Conservation (phyloP, 1,284 basidiomycete species). For the Heterobasidion parviporum region DNA sequence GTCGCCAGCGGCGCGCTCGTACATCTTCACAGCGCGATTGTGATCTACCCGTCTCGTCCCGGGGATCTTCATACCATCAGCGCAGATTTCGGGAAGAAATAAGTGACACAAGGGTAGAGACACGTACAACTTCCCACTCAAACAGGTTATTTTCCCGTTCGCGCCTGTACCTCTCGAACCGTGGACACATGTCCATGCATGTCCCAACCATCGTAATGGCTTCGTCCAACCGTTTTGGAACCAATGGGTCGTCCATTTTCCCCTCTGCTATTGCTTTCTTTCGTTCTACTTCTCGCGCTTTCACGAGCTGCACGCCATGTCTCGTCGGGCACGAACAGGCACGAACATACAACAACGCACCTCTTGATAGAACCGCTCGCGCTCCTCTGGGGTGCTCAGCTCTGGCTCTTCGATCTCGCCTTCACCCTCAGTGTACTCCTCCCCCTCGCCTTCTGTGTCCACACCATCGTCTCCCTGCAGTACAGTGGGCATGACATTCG, state of each 20-base stretch:
- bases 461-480: slow-evolving; percentile 15
- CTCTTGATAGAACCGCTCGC: slow-evolving; percentile 60
- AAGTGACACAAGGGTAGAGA: slow-evolving; percentile 5
- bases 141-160: slow-evolving; percentile 88
- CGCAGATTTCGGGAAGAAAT: slow-evolving; percentile 21
- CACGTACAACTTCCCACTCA: slow-evolving; percentile 76
- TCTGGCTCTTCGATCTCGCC: slow-evolving; percentile 25
- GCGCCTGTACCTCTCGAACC: slow-evolving; percentile 86
- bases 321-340: slow-evolving; percentile 10
- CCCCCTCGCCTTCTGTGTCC: slow-evolving; percentile 15
- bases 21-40: slow-evolving; percentile 85
- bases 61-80: slow-evolving; percentile 48
- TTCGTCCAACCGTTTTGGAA: slow-evolving; percentile 74
- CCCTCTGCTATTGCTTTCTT: slow-evolving; percentile 76
- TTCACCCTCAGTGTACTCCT: slow-evolving; percentile 17
- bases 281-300: slow-evolving; percentile 68
- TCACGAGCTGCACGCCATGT: slow-evolving; percentile 43
- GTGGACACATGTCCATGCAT: slow-evolving; percentile 91
- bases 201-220: slow-evolving; percentile 89
- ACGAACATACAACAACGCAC: slow-evolving; percentile 29
- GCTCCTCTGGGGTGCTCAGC: slow-evolving; percentile 47
- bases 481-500: slow-evolving; percentile 19
- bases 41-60: slow-evolving; percentile 80
- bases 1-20: slow-evolving; percentile 91
- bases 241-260: slow-evolving; percentile 79